Evolutionary conservation across 2,329 filamentous ascomycete genomes (phyloP).

Genomic region (Aureobasidium sp.): DNA sequence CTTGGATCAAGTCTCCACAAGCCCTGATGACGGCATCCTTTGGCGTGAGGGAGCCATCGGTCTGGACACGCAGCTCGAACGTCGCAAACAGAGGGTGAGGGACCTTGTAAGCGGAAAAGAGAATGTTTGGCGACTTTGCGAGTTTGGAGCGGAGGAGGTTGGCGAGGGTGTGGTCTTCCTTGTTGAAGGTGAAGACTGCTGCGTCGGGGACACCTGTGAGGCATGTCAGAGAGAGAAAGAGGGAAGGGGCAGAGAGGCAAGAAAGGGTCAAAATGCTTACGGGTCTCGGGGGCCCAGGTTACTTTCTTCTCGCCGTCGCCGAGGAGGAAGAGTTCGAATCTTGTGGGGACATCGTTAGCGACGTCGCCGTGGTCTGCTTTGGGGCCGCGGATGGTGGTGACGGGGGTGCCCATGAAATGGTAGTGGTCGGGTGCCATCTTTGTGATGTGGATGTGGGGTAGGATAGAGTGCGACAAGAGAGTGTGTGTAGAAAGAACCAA

Average conservation of each 20-base stretch:
- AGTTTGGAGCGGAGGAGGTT: conserved; percentile 85
- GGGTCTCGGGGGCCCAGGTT: conserved; percentile 78
- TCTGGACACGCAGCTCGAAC: conserved; percentile 78
- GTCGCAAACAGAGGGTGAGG: conserved; percentile 36
- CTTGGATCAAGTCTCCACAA: conserved; percentile 74
- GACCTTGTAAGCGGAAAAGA: conserved; percentile 87
- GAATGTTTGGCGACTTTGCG: conserved; percentile 73
- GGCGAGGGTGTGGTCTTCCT: conserved; percentile 93
- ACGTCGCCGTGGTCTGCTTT: conserved; percentile 13
- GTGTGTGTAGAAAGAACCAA: background rate
- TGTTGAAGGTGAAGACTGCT: conserved; percentile 91
- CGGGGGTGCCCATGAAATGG: conserved; percentile 18
- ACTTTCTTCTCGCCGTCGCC: conserved; percentile 88
- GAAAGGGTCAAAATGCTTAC: conserved; percentile 47
- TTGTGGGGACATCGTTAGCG: conserved; percentile 37
- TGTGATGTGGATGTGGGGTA: background rate
- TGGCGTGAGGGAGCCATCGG: conserved; percentile 80
- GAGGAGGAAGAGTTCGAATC: conserved; percentile 91
- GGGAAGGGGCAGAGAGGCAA: background rate
- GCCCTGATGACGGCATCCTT: conserved; percentile 77
- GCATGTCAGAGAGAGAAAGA: background rate
- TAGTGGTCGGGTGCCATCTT: conserved; percentile 14
- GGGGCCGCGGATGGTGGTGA: conserved; percentile 17
- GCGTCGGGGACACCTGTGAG: conserved; percentile 77
- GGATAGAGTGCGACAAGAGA: background rate